Evolutionary conservation across 2,329 filamentous ascomycete species (phyloP).

Genomic region (Ophiostoma sp.): DNA sequence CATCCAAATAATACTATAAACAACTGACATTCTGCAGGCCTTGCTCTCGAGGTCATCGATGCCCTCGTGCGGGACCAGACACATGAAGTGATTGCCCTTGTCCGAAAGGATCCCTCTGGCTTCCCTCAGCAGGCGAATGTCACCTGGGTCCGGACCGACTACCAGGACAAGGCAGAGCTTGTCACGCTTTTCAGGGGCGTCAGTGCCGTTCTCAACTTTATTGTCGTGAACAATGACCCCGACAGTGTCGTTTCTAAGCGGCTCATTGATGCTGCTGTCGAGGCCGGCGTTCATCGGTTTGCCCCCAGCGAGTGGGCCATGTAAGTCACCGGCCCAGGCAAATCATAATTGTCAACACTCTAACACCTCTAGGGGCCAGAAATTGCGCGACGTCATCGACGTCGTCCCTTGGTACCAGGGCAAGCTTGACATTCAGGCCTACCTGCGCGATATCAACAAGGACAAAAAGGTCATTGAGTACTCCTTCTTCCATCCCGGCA

Average conservation of each 20-base stretch:
- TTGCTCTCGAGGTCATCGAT: constrained; percentile 22
- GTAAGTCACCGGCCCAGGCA: constrained; percentile 30
- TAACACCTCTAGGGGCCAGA: constrained; percentile 7
- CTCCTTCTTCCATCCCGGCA: constrained; percentile 16
- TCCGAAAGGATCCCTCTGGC: constrained; percentile 6
- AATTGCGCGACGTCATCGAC: constrained; percentile 25
- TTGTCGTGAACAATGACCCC: constrained; percentile 18
- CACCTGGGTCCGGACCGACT: constrained; percentile 17
- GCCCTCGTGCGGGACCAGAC: constrained; percentile 13
- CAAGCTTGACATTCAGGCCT: constrained; percentile 46
- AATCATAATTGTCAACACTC: background rate
- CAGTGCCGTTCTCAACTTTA: constrained; percentile 21
- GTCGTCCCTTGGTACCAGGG: constrained; percentile 45
- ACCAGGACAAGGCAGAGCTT: constrained; percentile 22
- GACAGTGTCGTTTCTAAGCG: constrained; percentile 24
- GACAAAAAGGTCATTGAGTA: constrained; percentile 48
- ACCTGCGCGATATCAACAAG: constrained; percentile 48
- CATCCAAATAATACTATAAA: background rate
- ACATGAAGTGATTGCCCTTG: constrained; percentile 20
- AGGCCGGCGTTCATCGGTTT: constrained; percentile 55
- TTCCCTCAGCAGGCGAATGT: constrained; percentile 19
- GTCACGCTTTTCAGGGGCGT: constrained; percentile 18
- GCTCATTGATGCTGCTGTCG: constrained; percentile 54
- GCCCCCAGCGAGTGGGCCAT: constrained; percentile 54
- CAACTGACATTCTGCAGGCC: background rate